Base-by-base conservation (phyloP, 257 asterid species). In the Henckelia pumila region DNA sequence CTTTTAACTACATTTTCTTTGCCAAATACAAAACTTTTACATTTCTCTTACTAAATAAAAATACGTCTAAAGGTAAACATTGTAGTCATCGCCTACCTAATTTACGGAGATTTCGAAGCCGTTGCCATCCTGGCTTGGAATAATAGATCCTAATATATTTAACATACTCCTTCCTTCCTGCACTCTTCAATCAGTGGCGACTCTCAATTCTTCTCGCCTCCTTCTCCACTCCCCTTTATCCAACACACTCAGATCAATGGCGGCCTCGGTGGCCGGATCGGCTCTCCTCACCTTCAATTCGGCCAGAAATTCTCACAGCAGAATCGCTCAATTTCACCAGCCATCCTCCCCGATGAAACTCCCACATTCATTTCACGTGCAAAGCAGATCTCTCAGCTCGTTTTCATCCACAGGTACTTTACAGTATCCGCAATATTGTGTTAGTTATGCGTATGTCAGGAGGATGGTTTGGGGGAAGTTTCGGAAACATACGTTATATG, bases 221-320 rank as follows among this genome's bases (percentile, higher is more conserved):
- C 80, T 63, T 66, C 74, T 60, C 35, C 59, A 44, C 49, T 61
- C 71, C 57, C 25, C 66, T 2, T 6, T 23, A 56, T 73, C 58
- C 58, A 22, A n/a, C 53, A 6, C 53, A 6, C 61, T 63, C 7
- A 63, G 21, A 64, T 71, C 80, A 74, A 82, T 84, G 82, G 84
- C 96, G 70, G 76, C 86, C 67, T 64, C 83, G 32, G 84, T 82
- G 50, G 77, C 90, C 11, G 95, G 92, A 76, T 85, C 95, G 30
- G 79, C 95, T 60, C 59, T 78, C 29, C 81, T 74, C 44, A 71
- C 89, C 56, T 71, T 76, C 77, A 75, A 61, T 56, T 64, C 85
- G 55, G 50, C 76, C 35, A 79, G 71, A 13, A 24, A 72, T 71
- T 77, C 79, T 64, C 71, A 74, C 66, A 80, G 71, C 66, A 76